phyloP scores from a whole-genome alignment of 1,284 basidiomycete genomes.

The Schizophyllum commune region DNA sequence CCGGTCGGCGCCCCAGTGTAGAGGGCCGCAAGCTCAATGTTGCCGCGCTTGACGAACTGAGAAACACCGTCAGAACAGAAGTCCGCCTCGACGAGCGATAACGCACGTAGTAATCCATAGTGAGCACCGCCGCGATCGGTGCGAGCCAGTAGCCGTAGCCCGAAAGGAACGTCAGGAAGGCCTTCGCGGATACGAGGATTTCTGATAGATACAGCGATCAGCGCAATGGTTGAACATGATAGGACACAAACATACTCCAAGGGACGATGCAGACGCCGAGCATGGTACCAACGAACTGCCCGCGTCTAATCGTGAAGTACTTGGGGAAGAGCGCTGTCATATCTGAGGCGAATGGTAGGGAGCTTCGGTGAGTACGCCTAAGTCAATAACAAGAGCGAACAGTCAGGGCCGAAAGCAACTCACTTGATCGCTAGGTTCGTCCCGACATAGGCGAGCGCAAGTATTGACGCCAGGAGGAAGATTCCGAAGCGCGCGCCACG shows the following conservation, averaged over 20 bases:
- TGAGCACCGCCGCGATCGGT: conserved; percentile 7
- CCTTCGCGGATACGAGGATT: conserved; percentile 10
- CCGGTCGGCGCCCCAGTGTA: not conserved
- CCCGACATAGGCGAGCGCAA: conserved; percentile 17
- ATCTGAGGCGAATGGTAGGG: conserved; percentile 18
- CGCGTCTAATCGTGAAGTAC: conserved; percentile 18
- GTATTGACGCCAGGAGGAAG: conserved; percentile 15
- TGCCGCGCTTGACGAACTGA: not conserved
- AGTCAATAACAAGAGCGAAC: no score
- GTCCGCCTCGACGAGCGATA: not conserved
- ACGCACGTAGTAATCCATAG: conserved; percentile 10
- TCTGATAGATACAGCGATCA: not conserved
- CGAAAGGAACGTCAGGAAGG: conserved; percentile 12
- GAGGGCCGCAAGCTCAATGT: not conserved
- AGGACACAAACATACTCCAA: conserved; percentile 11
- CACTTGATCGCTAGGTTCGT: conserved; percentile 18
- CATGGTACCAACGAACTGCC: conserved; percentile 17
- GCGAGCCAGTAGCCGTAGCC: conserved; percentile 11
- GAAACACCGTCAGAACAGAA: not conserved
- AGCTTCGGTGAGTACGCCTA: not conserved
- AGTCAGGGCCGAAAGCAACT: no score
- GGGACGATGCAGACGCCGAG: conserved; percentile 17
- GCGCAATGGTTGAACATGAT: not conserved
- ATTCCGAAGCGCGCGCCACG: conserved; percentile 13
- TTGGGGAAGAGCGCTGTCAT: conserved; percentile 16